These are phyloP conservation scores for Leccinum sublutescens DNA, from an alignment of 768 basidiomycete species.

Conservation along the genomic window DNA sequence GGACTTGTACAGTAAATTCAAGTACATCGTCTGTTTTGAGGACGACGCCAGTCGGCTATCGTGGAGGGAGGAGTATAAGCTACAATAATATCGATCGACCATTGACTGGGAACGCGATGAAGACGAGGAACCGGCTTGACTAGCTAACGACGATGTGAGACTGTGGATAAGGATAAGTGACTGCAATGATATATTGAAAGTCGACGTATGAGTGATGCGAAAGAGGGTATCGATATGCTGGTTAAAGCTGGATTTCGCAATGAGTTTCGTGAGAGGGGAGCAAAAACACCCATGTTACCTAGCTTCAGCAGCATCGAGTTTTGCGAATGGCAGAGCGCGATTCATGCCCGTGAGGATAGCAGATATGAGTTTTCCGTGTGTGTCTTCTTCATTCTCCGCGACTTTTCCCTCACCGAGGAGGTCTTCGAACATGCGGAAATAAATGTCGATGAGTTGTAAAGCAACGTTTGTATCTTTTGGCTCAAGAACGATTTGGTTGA, in stretches of 20 bases:
- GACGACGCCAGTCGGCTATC: constrained; percentile 79
- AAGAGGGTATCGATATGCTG: constrained; percentile 92
- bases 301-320: constrained; percentile 63
- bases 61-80: constrained; percentile 85
- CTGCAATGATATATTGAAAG: constrained; percentile 95
- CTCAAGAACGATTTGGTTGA: constrained; percentile 86
- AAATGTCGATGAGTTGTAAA: constrained; percentile 76
- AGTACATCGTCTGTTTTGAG: constrained; percentile 94
- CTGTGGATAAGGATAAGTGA: constrained; percentile 88
- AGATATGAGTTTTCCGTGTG: constrained; percentile 78
- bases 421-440: constrained; percentile 93
- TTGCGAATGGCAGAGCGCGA: constrained; percentile 91
- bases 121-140: constrained; percentile 40
- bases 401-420: constrained; percentile 63
- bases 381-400: constrained; percentile 49
- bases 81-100: constrained; percentile 70
- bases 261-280: constrained; percentile 4
- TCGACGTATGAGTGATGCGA: constrained; percentile 91
- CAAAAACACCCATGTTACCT: constrained; percentile 44
- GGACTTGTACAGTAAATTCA: constrained; percentile 90
- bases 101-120: constrained; percentile 45
- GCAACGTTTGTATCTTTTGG: constrained; percentile 71
- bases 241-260: constrained; percentile 52
- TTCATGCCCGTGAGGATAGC: constrained; percentile 94
- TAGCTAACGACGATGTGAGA: constrained; percentile 57